Percentiles rank a stretch among this genome's conserved stretches.
These are phyloP conservation scores for Collybia sp. DNA, from an alignment of 768 basidiomycete genomes.

Conservation along the genomic window DNA sequence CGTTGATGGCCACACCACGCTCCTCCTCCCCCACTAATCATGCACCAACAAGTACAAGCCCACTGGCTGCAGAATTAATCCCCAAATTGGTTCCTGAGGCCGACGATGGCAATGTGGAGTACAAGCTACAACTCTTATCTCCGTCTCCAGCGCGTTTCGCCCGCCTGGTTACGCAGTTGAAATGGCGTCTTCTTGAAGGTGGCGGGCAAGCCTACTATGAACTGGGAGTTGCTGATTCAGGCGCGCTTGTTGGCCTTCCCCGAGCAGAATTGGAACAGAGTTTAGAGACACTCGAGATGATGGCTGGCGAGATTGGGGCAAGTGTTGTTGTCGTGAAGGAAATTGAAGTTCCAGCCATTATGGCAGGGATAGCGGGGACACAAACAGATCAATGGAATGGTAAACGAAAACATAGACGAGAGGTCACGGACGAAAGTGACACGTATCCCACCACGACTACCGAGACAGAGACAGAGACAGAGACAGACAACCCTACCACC, in stretches of 20 bases:
- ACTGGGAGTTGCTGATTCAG: slow-evolving; percentile 81
- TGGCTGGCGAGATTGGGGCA: slow-evolving; percentile 93
- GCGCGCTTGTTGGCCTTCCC: slow-evolving; percentile 77
- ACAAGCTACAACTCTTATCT: slow-evolving; percentile 85
- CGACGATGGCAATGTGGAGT: slow-evolving; percentile 89
- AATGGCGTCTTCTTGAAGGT: slow-evolving; percentile 89
- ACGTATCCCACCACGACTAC: slow-evolving; percentile 20
- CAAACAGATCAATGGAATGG: slow-evolving; percentile 34
- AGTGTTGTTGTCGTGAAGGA: slow-evolving; percentile 90
- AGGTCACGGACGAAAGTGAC: slow-evolving; percentile 24
- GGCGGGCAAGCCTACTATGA: slow-evolving; percentile 84
- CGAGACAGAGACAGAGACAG: slow-evolving; percentile 29
- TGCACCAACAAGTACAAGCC: slow-evolving; percentile 25
- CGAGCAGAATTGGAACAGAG: slow-evolving; percentile 73
- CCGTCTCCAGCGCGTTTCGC: slow-evolving; percentile 74
- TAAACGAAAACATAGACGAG: slow-evolving; percentile 28
- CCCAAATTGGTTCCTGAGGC: slow-evolving; percentile 74
- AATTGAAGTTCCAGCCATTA: slow-evolving; percentile 65
- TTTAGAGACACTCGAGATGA: slow-evolving; percentile 83
- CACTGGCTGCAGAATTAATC: slow-evolving; percentile 29
- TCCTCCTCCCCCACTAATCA: slow-evolving; percentile 25
- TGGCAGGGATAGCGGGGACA: slow-evolving; percentile 33
- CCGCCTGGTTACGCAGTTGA: slow-evolving; percentile 89
- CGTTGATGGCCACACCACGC: slow-evolving; percentile 55
- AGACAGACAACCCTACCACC: slow-evolving; percentile 33